A percentile compares a stretch with the other conserved stretches of the same genome.
These are phyloP conservation scores for Solanum habrochaites DNA, from an alignment of 257 asterid species.

Conservation along the genomic window DNA sequence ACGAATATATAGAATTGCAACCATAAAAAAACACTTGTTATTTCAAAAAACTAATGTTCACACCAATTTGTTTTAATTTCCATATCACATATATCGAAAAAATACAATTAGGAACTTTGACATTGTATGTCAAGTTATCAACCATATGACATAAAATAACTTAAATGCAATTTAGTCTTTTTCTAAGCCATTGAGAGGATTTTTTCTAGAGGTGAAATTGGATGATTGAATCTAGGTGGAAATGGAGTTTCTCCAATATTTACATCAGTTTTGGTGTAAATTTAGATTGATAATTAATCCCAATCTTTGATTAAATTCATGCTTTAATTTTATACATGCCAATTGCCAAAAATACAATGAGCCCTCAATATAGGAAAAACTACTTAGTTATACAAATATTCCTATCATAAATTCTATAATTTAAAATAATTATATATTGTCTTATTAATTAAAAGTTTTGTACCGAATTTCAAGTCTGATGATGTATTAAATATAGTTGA, in stretches of 20 bases:
- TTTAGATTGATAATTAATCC: too few species aligned
- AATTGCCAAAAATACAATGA: neutral
- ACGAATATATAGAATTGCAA: too few species aligned
- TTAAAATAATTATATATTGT: too few species aligned
- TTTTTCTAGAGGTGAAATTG: neutral
- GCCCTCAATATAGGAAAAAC: neutral
- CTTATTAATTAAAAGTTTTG: too few species aligned
- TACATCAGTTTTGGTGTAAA: too few species aligned
- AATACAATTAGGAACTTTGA: neutral
- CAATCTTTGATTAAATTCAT: too few species aligned
- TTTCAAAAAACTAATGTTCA: too few species aligned
- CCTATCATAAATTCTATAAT: too few species aligned
- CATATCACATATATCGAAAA: neutral
- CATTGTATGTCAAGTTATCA: neutral
- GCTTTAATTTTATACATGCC: too few species aligned
- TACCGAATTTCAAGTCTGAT: neutral
- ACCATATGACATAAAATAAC: neutral
- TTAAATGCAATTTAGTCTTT: neutral
- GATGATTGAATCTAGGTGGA: neutral
- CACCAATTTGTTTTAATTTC: neutral
- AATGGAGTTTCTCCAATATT: too few species aligned
- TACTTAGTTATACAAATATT: too few species aligned
- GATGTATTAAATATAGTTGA: neutral
- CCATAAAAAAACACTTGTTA: too few species aligned
- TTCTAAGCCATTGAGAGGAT: neutral